phyloP scores from a whole-genome alignment of 768 basidiomycete genomes.

The Boletus reticuloceps region DNA sequence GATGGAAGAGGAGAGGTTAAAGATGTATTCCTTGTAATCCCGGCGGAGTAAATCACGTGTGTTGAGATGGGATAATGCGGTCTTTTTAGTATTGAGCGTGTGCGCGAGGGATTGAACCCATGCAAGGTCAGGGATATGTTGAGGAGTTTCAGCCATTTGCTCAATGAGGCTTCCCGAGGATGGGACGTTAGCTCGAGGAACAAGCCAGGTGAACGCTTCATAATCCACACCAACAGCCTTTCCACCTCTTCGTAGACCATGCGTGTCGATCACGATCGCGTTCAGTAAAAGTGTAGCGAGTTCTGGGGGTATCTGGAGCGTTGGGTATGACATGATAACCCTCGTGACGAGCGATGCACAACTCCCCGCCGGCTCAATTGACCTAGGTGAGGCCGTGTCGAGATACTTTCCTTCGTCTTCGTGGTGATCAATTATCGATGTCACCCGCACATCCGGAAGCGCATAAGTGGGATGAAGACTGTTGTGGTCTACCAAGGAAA shows the following conservation, averaged over 20 bases:
- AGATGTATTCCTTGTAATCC: conserved; percentile 91
- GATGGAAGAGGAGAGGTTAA: conserved; percentile 37
- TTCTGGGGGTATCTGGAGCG: conserved; percentile 43
- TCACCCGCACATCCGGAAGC: conserved; percentile 47
- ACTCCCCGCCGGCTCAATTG: conserved; percentile 71
- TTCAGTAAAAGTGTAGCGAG: conserved; percentile 77
- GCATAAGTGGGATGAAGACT: conserved; percentile 48
- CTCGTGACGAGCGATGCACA: conserved; percentile 67
- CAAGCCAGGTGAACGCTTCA: conserved; percentile 61
- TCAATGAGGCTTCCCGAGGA: conserved; percentile 10
- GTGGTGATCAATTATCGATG: conserved; percentile 88
- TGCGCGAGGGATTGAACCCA: conserved; percentile 47
- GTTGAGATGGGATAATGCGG: conserved; percentile 60
- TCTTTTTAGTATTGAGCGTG: conserved; percentile 55
- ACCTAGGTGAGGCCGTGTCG: conserved; percentile 61
- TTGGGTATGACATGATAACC: conserved; percentile 22
- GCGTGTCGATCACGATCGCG: conserved; percentile 85
- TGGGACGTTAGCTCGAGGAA: conserved; percentile 50
- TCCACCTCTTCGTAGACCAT: conserved; percentile 71
- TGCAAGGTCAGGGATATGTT: conserved; percentile 36
- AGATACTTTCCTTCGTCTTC: conserved; percentile 73
- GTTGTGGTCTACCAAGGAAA: conserved; percentile 93
- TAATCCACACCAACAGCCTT: conserved; percentile 71
- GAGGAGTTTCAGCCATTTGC: conserved; percentile 2
- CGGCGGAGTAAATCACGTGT: conserved; percentile 80